phyloP scores from a whole-genome alignment of 2,329 filamentous ascomycete genomes.

The Chlorencoelia australis region DNA sequence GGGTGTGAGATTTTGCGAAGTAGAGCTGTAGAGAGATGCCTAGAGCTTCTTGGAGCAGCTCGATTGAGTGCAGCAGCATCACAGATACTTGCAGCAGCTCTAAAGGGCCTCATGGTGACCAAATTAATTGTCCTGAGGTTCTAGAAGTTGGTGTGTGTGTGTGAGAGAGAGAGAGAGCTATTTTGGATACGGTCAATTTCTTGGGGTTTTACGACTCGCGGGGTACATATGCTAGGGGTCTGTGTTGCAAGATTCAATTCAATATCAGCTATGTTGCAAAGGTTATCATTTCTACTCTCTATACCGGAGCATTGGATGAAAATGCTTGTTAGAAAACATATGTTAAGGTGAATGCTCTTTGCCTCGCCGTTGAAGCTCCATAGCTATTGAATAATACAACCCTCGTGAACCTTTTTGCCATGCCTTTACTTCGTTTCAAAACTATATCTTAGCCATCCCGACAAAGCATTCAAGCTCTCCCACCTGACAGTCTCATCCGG shows the following conservation, averaged over 20 bases:
- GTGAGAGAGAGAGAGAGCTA: too few species aligned
- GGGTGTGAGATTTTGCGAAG: constrained; percentile 6
- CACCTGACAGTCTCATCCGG: constrained; percentile 60
- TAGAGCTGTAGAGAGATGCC: constrained; percentile 20
- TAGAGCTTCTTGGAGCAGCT: constrained; percentile 11
- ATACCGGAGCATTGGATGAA: constrained; percentile 7
- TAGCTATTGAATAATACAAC: constrained; percentile 7
- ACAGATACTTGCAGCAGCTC: constrained; percentile 16
- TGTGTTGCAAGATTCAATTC: too few species aligned
- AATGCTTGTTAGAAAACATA: constrained; percentile 8
- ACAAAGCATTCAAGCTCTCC: constrained; percentile 64
- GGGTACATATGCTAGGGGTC: too few species aligned
- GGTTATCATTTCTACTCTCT: too few species aligned
- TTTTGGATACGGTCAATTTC: too few species aligned
- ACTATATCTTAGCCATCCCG: constrained; percentile 65
- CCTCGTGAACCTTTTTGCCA: neutral
- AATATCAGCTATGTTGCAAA: too few species aligned
- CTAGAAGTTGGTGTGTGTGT: constrained; percentile 4
- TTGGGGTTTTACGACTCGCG: too few species aligned
- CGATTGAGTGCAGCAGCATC: constrained; percentile 11
- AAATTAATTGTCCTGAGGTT: constrained; percentile 13
- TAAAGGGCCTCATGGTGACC: constrained; percentile 23
- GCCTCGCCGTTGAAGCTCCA: constrained; percentile 1
- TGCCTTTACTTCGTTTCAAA: constrained; percentile 37
- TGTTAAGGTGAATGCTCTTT: too few species aligned